Evolutionary conservation across 2,329 filamentous ascomycete genomes (phyloP).

Genomic region (Thielaviopsis punctulata): DNA sequence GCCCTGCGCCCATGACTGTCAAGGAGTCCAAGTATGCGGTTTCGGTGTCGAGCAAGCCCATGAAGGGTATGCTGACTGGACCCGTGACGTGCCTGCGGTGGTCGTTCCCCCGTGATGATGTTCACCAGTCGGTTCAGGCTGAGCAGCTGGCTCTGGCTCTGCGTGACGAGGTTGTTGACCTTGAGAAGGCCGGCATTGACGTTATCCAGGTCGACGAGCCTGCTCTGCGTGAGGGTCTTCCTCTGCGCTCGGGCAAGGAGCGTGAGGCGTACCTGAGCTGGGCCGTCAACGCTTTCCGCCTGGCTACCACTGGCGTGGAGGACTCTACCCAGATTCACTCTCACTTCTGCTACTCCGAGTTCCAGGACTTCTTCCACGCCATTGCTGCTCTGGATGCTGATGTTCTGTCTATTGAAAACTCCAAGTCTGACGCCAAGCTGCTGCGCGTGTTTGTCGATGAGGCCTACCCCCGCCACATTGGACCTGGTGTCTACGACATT

Average conservation of each 20-base stretch:
- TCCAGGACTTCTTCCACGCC: conserved; percentile 99
- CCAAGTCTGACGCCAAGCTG: conserved; percentile 98
- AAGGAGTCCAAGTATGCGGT: conserved; percentile 99
- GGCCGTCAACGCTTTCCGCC: conserved; percentile 96
- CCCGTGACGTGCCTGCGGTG: conserved; percentile 97
- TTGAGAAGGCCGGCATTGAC: conserved; percentile 88
- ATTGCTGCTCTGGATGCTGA: conserved; percentile 96
- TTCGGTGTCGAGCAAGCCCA: conserved; percentile 91
- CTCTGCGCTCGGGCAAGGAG: conserved; percentile 83
- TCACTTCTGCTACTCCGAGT: conserved; percentile 99
- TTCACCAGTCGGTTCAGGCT: conserved; percentile 97
- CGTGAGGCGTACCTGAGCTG: conserved; percentile 92
- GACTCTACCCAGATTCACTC: conserved; percentile 99
- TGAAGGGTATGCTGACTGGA: conserved; percentile 99
- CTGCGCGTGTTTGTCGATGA: conserved; percentile 97
- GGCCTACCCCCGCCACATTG: conserved; percentile 94
- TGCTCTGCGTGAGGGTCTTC: conserved; percentile 96
- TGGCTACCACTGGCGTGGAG: conserved; percentile 80
- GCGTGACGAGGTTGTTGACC: conserved; percentile 94
- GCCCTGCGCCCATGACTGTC: conserved; percentile 93
- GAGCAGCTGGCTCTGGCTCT: conserved; percentile 97
- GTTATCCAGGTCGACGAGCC: conserved; percentile 99
- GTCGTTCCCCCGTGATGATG: conserved; percentile 99
- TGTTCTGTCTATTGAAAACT: conserved; percentile 99
- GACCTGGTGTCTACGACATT: conserved; percentile 98